Percentiles rank a stretch among this genome's conserved stretches.
Evolutionary conservation across 1,284 basidiomycete genomes (phyloP).

Genomic region (Austroboletus novae-zelandiae): DNA sequence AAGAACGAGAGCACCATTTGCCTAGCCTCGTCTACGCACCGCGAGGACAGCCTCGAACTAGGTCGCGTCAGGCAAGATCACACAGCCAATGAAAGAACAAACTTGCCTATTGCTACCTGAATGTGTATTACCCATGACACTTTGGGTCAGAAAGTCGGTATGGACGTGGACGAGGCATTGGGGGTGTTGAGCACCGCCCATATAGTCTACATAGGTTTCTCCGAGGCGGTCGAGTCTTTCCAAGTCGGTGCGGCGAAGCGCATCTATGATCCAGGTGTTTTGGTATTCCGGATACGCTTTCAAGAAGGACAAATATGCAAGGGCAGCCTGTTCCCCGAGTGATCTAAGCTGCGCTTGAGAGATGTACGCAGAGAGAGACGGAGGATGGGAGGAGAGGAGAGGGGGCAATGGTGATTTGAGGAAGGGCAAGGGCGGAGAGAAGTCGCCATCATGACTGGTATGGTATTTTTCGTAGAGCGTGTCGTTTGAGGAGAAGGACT

Average conservation of each 20-base stretch:
- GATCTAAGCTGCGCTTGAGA: conserved; percentile 21
- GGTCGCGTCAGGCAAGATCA: conserved; percentile 3
- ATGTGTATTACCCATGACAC: conserved; percentile 77
- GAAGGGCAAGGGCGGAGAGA: conserved; percentile 1
- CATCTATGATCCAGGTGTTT: conserved; percentile 65
- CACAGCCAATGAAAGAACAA: not conserved
- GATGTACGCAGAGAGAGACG: conserved; percentile 28
- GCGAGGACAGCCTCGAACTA: conserved; percentile 69
- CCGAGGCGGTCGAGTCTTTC: conserved; percentile 55
- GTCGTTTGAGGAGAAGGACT: conserved; percentile 31
- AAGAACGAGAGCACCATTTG: conserved; percentile 70
- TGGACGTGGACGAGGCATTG: conserved; percentile 70
- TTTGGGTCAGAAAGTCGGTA: conserved; percentile 60
- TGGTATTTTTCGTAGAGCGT: conserved; percentile 33
- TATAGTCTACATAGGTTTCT: conserved; percentile 80
- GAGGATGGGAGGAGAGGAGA: conserved; percentile 2
- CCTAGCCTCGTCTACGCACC: conserved; percentile 66
- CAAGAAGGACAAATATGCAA: conserved; percentile 42
- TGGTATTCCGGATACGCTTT: conserved; percentile 50
- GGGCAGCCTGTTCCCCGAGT: conserved; percentile 28
- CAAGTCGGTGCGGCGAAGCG: conserved; percentile 69
- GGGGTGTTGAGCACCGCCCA: conserved; percentile 76
- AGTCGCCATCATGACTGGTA: conserved; percentile 15
- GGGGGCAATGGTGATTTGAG: not conserved
- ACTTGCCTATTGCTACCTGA: conserved; percentile 72